Evolutionary conservation across 2,329 filamentous ascomycete species (phyloP).

Genomic region (Cercospora zeae-maydis): DNA sequence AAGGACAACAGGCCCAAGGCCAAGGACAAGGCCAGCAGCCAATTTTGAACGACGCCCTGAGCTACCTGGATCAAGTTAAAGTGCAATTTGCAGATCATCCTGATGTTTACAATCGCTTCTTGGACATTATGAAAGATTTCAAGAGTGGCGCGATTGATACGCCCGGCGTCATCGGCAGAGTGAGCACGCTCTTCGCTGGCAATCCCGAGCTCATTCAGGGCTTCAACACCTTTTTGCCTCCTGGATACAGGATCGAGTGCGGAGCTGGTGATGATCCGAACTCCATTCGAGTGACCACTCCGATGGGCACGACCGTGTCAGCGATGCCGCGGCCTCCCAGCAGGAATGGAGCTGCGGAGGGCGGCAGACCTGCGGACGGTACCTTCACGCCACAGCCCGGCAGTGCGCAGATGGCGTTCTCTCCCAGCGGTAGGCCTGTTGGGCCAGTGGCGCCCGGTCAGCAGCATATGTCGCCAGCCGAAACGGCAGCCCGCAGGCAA

Average conservation of each 20-base stretch:
- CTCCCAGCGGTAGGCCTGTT: slow-evolving; percentile 44
- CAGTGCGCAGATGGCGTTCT: slow-evolving; percentile 41
- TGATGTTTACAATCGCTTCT: slow-evolving; percentile 92
- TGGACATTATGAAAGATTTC: slow-evolving; percentile 99
- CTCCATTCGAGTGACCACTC: slow-evolving; percentile 92
- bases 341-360: slow-evolving; percentile 27
- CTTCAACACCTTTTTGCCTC: slow-evolving; percentile 95
- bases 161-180: slow-evolving; percentile 92
- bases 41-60: slow-evolving; percentile 82
- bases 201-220: slow-evolving; percentile 87
- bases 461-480: slow-evolving; percentile 31
- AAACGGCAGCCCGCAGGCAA: slow-evolving; percentile 33
- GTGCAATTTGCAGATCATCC: slow-evolving; percentile 96
- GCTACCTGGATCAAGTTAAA: slow-evolving; percentile 97
- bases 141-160: slow-evolving; percentile 98
- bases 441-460: slow-evolving; percentile 39
- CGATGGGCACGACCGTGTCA: slow-evolving; percentile 93
- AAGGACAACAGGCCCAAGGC: slow-evolving; percentile 33
- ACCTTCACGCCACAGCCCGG: slow-evolving; percentile 42
- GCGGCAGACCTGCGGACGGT: slow-evolving; percentile 32
- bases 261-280: slow-evolving; percentile 91
- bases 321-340: slow-evolving; percentile 63
- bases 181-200: slow-evolving; percentile 91
- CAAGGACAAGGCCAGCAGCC: slow-evolving; percentile 78
- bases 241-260: slow-evolving; percentile 93